Percentiles rank a stretch among this genome's conserved stretches.
phyloP scores from a whole-genome alignment of 768 basidiomycete species.

The Termitomyces sp. region DNA sequence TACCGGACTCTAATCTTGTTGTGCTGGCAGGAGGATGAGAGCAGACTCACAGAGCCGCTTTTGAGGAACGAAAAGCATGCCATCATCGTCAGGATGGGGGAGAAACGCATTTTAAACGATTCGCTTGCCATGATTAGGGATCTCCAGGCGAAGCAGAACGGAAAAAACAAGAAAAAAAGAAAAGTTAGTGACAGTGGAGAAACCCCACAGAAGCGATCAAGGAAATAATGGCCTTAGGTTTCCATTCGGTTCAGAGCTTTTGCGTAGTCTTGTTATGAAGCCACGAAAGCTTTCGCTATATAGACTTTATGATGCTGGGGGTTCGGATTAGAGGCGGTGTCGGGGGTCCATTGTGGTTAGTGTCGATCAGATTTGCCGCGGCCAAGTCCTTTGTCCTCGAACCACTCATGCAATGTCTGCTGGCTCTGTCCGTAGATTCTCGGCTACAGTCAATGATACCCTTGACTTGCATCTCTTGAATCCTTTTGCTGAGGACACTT shows the following conservation, averaged over 20 bases:
- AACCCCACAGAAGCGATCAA: conserved; percentile 9
- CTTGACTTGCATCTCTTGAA: conserved; percentile 7
- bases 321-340: neutral
- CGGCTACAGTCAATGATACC: conserved; percentile 8
- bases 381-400: neutral
- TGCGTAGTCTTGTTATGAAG: neutral
- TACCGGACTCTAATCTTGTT: neutral
- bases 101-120: conserved; percentile 59
- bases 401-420: conserved; percentile 10
- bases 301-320: neutral
- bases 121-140: conserved; percentile 18
- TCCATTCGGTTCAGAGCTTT: neutral
- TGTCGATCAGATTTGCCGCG: neutral
- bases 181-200: conserved; percentile 5
- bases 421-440: conserved; percentile 8
- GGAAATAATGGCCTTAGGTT: neutral
- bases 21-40: conserved; percentile 43
- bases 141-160: neutral
- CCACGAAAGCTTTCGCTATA: neutral
- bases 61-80: conserved; percentile 52
- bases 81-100: conserved; percentile 69
- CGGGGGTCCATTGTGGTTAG: conserved; percentile 5
- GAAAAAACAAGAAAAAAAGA: conserved; percentile 11
- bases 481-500: conserved; percentile 10
- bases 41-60: conserved; percentile 30